These are phyloP conservation scores for Colletotrichum sp. DNA, from an alignment of 2,329 filamentous ascomycete species.

Conservation along the genomic window DNA sequence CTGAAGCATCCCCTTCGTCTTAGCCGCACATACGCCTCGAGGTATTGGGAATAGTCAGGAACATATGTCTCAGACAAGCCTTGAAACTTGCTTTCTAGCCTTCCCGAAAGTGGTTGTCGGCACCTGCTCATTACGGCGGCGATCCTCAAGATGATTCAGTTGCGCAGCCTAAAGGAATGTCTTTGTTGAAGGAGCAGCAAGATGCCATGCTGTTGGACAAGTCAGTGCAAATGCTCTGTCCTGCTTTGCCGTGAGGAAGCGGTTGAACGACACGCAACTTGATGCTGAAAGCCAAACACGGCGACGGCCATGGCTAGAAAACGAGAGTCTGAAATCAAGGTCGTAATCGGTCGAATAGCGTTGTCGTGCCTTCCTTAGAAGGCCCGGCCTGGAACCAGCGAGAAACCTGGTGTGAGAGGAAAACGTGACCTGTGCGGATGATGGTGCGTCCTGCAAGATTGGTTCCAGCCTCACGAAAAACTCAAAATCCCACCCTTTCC, in stretches of 20 bases:
- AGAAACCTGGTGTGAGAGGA: not conserved
- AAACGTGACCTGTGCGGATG: not conserved
- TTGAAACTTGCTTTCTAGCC: constrained; percentile 9
- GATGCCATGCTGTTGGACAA: not conserved
- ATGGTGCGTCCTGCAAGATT: constrained; percentile 8
- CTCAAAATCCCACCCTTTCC: constrained; percentile 15
- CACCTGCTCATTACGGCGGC: not conserved
- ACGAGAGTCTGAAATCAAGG: not conserved
- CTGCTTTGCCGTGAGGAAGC: not conserved
- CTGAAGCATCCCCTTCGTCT: not conserved
- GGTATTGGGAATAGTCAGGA: constrained; percentile 22
- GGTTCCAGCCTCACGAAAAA: constrained; percentile 20
- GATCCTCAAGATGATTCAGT: not conserved
- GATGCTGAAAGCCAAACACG: not conserved
- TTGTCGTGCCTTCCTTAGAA: not conserved
- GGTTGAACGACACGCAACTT: not conserved
- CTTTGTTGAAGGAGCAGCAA: not conserved
- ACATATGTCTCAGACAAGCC: constrained; percentile 20
- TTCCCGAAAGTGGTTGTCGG: not conserved
- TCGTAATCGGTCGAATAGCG: constrained; percentile 9
- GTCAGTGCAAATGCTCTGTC: not conserved
- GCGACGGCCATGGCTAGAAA: not conserved
- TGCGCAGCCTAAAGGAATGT: not conserved
- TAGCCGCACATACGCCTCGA: constrained; percentile 5
- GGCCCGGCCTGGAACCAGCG: not conserved